A percentile compares a stretch with the other conserved stretches of the same genome.
Evolutionary conservation across 148 eudicot genomes (phyloP).

Genomic region (Simmondsia chinensis): DNA sequence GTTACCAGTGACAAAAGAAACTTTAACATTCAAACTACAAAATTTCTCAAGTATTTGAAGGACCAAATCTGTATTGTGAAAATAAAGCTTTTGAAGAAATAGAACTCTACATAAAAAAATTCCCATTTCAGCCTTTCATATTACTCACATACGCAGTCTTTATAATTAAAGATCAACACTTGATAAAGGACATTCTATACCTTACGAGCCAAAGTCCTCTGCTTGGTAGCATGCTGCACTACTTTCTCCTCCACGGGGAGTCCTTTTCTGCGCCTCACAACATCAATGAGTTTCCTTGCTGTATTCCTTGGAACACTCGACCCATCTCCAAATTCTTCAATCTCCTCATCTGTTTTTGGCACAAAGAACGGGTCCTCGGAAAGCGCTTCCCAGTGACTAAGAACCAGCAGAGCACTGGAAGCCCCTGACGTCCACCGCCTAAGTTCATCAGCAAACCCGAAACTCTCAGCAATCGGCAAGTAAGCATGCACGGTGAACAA

Average conservation of each 20-base stretch:
- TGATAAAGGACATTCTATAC: no score
- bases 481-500: constrained; percentile 87
- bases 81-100: no score
- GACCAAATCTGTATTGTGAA: no score
- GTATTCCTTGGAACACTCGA: constrained; percentile 66
- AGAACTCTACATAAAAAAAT: no score
- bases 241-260: constrained; percentile 92
- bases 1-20: no score
- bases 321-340: constrained; percentile 95
- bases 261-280: constrained; percentile 84
- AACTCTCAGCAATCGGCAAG: constrained; percentile 84
- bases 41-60: no score
- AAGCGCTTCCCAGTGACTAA: constrained; percentile 88
- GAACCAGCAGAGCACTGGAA: constrained; percentile 78
- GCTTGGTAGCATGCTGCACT: constrained; percentile 91
- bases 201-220: constrained; percentile 82
- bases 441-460: constrained; percentile 90
- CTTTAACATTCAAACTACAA: no score
- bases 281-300: constrained; percentile 81
- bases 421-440: constrained; percentile 89
- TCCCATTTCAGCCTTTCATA: constrained; percentile 15
- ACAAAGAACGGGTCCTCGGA: constrained; percentile 89
- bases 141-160: no score
- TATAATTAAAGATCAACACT: background rate
- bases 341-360: constrained; percentile 90